These are phyloP conservation scores for Eucalyptus camaldulensis DNA, from an alignment of 345 rosid genomes.

Conservation along the genomic window DNA sequence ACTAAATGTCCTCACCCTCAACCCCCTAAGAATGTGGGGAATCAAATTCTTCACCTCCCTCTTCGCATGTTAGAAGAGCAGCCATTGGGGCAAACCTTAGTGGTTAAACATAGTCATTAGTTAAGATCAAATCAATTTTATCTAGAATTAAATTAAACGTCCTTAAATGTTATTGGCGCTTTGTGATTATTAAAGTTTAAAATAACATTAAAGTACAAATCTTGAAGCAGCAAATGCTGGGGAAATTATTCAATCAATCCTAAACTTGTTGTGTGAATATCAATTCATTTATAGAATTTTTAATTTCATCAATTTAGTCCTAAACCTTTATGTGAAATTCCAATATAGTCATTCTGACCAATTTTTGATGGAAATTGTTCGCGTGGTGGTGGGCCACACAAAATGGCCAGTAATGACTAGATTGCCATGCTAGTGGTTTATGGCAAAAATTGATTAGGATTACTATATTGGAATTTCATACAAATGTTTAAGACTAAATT, in stretches of 20 bases:
- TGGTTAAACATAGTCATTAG: neutral
- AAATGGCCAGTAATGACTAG: neutral
- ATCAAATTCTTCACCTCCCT: too few relatives aligned
- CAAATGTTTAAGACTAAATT: neutral
- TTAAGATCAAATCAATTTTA: neutral
- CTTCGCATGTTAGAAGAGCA: too few relatives aligned
- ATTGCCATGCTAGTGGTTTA: neutral
- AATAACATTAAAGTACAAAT: neutral
- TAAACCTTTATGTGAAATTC: neutral
- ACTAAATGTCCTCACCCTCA: too few relatives aligned
- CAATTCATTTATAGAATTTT: neutral
- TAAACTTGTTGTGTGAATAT: neutral
- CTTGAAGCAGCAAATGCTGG: neutral
- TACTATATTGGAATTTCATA: neutral
- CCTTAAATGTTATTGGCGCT: neutral
- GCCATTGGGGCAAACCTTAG: too few relatives aligned
- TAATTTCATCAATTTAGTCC: neutral
- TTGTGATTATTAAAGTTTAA: neutral
- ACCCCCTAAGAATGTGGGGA: too few relatives aligned
- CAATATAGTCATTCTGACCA: neutral
- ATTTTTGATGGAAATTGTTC: neutral
- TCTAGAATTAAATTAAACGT: neutral
- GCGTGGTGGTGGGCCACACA: fast-evolving
- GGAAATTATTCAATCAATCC: neutral
- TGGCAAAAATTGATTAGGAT: neutral